phyloP scores from a whole-genome alignment of 2,329 filamentous ascomycete genomes.

The Alternaria ventricosa region DNA sequence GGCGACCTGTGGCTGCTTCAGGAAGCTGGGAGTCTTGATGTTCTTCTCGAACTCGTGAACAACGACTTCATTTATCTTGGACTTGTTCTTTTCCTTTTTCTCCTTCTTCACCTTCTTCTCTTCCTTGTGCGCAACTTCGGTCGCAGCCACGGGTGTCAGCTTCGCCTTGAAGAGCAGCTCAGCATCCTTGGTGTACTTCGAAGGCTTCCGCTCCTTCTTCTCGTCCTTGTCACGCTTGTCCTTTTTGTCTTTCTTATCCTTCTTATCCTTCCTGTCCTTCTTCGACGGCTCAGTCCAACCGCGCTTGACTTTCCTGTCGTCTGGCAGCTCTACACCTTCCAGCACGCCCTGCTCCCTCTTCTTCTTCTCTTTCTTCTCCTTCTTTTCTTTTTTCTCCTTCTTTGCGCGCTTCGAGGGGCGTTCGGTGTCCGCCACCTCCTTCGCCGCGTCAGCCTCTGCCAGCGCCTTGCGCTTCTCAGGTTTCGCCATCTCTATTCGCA shows the following conservation, averaged over 20 bases:
- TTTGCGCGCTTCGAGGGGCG: conserved; percentile 58
- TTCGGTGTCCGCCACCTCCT: conserved; percentile 51
- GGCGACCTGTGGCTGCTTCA: conserved; percentile 64
- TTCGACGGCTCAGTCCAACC: conserved; percentile 79
- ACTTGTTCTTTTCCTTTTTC: conserved; percentile 67
- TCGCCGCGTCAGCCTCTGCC: conserved; percentile 46
- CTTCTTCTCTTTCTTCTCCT: conserved; percentile 54
- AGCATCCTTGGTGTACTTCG: conserved; percentile 79
- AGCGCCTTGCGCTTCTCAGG: conserved; percentile 62
- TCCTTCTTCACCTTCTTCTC: conserved; percentile 60
- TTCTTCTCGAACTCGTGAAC: conserved; percentile 92
- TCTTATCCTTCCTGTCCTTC: conserved; percentile 55
- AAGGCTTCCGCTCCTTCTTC: conserved; percentile 66
- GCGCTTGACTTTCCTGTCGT: conserved; percentile 80
- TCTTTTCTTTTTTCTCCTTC: conserved; percentile 54
- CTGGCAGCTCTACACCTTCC: conserved; percentile 74
- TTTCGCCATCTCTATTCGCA: conserved; percentile 82
- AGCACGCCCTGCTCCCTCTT: conserved; percentile 60
- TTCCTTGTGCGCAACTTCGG: conserved; percentile 46
- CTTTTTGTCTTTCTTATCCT: conserved; percentile 51
- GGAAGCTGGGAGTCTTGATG: conserved; percentile 79
- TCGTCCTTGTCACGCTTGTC: conserved; percentile 61
- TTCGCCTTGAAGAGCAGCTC: conserved; percentile 87
- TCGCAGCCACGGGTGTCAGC: conserved; percentile 60
- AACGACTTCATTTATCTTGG: conserved; percentile 61